Conservation (phyloP, 176 grass and related monocot species). For the Calamus simplicifolius region DNA sequence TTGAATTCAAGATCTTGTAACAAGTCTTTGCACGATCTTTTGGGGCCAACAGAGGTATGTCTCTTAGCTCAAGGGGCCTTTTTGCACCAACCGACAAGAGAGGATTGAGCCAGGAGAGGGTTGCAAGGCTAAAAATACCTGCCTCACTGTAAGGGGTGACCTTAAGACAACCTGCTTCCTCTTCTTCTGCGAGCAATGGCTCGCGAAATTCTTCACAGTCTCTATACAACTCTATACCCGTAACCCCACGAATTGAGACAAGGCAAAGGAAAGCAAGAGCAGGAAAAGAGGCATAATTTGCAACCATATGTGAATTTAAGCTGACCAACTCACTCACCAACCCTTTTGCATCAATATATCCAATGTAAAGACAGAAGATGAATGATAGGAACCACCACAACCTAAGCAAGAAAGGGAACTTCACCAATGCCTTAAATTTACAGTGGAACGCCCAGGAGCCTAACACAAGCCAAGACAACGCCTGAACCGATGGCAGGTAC, state of each 20-base stretch:
- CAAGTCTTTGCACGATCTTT: slow-evolving; percentile 76
- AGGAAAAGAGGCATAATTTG: slow-evolving; percentile 53
- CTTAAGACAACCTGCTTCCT: slow-evolving; percentile 51
- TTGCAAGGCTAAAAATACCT: slow-evolving; percentile 64
- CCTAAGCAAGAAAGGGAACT: slow-evolving; percentile 58
- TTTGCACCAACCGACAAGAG: slow-evolving; percentile 59
- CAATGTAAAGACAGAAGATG: slow-evolving; percentile 53
- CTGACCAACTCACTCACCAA: slow-evolving; percentile 12
- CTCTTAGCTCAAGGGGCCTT: slow-evolving; percentile 66
- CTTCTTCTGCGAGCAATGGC: slow-evolving; percentile 36
- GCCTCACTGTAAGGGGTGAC: slow-evolving; percentile 65
- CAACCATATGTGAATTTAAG: slow-evolving; percentile 45
- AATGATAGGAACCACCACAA: slow-evolving; percentile 91
- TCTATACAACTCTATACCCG: slow-evolving; percentile 34
- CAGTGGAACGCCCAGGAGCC: slow-evolving; percentile 38
- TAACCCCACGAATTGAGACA: slow-evolving; percentile 57
- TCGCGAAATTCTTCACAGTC: slow-evolving; percentile 36
- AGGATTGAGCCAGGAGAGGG: slow-evolving; percentile 66
- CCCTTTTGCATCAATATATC: slow-evolving; percentile 28
- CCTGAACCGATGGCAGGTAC: slow-evolving; percentile 49
- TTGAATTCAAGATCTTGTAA: slow-evolving; percentile 63
- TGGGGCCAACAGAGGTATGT: slow-evolving; percentile 70
- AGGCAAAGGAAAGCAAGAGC: slow-evolving; percentile 67
- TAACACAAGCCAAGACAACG: slow-evolving; percentile 50
- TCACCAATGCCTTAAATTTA: slow-evolving; percentile 27